A percentile compares a stretch with the other conserved stretches of the same genome.
Evolutionary conservation across 2,329 filamentous ascomycete genomes (phyloP).

Genomic region (Trichoderma sp.): DNA sequence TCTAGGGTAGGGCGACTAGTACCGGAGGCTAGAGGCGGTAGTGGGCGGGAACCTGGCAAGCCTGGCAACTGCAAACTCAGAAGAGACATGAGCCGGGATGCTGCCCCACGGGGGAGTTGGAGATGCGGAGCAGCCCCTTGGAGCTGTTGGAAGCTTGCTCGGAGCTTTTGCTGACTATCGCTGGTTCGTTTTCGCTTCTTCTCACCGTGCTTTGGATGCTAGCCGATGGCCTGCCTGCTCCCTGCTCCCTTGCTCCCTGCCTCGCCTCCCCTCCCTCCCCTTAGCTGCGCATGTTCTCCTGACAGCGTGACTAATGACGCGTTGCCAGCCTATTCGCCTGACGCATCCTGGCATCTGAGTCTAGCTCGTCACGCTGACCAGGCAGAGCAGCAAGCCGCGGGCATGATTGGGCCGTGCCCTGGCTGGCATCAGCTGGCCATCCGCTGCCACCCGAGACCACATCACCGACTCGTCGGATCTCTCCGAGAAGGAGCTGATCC

Average conservation of each 20-base stretch:
- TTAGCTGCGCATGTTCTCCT: slow-evolving; percentile 12
- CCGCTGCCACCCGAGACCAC: slow-evolving; percentile 9
- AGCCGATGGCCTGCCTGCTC: neutral
- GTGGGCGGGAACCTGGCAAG: slow-evolving; percentile 15
- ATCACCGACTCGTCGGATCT: slow-evolving; percentile 16
- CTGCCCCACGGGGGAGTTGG: slow-evolving; percentile 16
- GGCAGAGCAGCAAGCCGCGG: neutral
- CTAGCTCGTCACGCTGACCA: slow-evolving; percentile 16
- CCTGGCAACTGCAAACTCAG: slow-evolving; percentile 2
- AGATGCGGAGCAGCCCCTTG: slow-evolving; percentile 16
- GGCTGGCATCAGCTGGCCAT: slow-evolving; percentile 13
- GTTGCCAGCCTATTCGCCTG: slow-evolving; percentile 17
- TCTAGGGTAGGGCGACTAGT: slow-evolving; percentile 15
- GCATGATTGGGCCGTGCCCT: slow-evolving; percentile 15
- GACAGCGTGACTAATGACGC: slow-evolving; percentile 20
- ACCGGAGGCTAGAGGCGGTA: slow-evolving; percentile 17
- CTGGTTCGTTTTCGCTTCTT: neutral
- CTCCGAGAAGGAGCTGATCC: slow-evolving; percentile 14
- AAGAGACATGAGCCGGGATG: neutral
- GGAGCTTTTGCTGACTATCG: neutral
- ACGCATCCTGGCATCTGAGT: slow-evolving; percentile 15
- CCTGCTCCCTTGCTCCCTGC: neutral
- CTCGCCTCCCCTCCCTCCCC: slow-evolving; percentile 2
- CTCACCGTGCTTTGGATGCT: neutral
- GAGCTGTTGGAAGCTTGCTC: neutral